These are phyloP conservation scores for Hypoxylon sp. DNA, from an alignment of 2,329 filamentous ascomycete genomes.

Conservation along the genomic window DNA sequence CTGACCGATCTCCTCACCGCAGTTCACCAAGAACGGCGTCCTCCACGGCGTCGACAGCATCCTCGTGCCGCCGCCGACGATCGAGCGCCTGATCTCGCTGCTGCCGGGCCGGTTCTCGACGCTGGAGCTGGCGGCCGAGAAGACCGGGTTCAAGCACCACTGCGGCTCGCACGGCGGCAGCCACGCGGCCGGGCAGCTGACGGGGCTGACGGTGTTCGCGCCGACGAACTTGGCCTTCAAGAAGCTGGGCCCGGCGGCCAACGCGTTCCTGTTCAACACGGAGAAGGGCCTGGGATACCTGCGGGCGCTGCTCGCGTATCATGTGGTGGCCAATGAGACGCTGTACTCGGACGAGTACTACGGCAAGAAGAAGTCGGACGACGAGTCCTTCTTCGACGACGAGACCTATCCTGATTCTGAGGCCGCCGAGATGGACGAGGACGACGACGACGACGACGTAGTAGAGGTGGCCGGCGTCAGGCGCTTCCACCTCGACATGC, in stretches of 20 bases:
- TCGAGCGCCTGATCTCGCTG: slow-evolving; percentile 58
- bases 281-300: slow-evolving; percentile 77
- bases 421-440: too few species aligned
- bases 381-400: slow-evolving; percentile 38
- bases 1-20: slow-evolving; percentile 9
- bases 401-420: too few species aligned
- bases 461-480: slow-evolving; percentile 49
- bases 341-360: slow-evolving; percentile 84
- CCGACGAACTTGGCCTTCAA: slow-evolving; percentile 83
- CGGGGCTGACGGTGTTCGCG: slow-evolving; percentile 80
- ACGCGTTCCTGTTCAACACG: slow-evolving; percentile 86
- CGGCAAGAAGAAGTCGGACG: slow-evolving; percentile 47
- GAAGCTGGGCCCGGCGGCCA: slow-evolving; percentile 74
- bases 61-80: slow-evolving; percentile 78
- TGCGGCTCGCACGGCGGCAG: slow-evolving; percentile 52
- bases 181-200: slow-evolving; percentile 59
- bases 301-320: slow-evolving; percentile 64
- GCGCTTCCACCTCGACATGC: slow-evolving; percentile 73
- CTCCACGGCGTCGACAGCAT: slow-evolving; percentile 79
- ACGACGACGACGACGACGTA: slow-evolving; percentile 44
- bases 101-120: slow-evolving; percentile 82
- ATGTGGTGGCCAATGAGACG: slow-evolving; percentile 47
- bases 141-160: slow-evolving; percentile 69
- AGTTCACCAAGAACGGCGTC: slow-evolving; percentile 80
- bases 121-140: slow-evolving; percentile 74